phyloP scores from a whole-genome alignment of 306 rosid species.

The Ammopiptanthus mongolicus region DNA sequence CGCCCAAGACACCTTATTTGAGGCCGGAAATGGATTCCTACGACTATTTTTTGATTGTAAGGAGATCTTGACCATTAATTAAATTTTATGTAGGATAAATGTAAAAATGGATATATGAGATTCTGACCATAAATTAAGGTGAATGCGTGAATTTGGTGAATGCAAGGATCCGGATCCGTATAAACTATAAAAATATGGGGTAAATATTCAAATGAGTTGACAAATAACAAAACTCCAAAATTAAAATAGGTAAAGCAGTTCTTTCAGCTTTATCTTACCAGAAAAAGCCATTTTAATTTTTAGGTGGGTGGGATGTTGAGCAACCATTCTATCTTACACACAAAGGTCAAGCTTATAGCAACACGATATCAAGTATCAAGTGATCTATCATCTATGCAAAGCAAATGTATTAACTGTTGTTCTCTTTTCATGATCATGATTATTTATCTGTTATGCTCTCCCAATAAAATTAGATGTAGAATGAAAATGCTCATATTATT shows the following conservation, averaged over 20 bases:
- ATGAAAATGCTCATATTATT: slow-evolving; percentile 5
- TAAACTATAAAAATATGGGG: too few species aligned
- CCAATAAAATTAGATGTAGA: not conserved
- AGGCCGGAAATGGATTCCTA: too few species aligned
- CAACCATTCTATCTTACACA: not conserved
- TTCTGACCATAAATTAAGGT: too few species aligned
- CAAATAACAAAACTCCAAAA: not conserved
- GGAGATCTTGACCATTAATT: too few species aligned
- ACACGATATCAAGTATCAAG: too few species aligned
- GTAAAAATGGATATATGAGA: too few species aligned
- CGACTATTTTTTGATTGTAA: too few species aligned
- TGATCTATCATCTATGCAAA: not conserved
- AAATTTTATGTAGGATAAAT: too few species aligned
- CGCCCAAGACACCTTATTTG: too few species aligned
- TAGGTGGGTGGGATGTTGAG: slow-evolving; percentile 24
- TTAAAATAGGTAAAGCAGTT: not conserved
- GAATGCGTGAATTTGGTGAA: too few species aligned
- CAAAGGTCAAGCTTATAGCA: not conserved
- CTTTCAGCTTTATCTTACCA: not conserved
- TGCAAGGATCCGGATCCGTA: too few species aligned
- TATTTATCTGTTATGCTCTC: not conserved
- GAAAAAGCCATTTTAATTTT: not conserved
- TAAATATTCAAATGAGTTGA: too few species aligned
- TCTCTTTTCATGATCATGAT: not conserved
- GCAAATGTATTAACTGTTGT: not conserved